A percentile compares a stretch with the other conserved stretches of the same genome.
Conservation (phyloP, 2,329 filamentous ascomycete genomes). For the Didymella sp. region DNA sequence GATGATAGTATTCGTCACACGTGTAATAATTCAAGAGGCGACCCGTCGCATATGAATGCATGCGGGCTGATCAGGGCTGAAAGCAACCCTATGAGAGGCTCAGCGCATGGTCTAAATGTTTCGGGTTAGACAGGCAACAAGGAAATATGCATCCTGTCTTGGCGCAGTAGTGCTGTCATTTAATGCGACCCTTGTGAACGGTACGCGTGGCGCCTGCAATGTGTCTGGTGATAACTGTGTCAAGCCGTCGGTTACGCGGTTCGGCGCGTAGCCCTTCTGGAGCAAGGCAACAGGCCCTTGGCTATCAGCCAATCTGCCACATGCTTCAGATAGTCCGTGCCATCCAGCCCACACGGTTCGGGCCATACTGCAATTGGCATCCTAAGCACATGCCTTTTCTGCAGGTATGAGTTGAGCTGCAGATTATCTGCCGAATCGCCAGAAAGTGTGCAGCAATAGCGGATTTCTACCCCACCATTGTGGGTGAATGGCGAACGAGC, state of each 20-base stretch:
- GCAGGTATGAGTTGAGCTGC: neutral
- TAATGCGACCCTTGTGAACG: neutral
- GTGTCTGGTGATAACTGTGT: neutral
- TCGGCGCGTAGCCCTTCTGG: neutral
- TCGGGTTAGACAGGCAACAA: neutral
- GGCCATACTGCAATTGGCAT: neutral
- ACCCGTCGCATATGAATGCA: neutral
- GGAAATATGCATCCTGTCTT: neutral
- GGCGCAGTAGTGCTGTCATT: neutral
- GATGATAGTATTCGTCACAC: neutral
- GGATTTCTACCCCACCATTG: neutral
- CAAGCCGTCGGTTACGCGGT: neutral
- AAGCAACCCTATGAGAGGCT: neutral
- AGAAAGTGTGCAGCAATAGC: neutral
- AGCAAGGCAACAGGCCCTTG: neutral
- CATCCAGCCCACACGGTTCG: neutral
- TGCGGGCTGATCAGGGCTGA: neutral
- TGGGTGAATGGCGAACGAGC: neutral
- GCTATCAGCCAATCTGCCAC: neutral
- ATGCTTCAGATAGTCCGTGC: neutral
- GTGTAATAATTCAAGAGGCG: neutral
- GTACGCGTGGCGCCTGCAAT: neutral
- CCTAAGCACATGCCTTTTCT: neutral
- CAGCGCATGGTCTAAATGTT: neutral
- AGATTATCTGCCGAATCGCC: neutral